Percentiles rank a stretch among this genome's conserved stretches.
Conservation (phyloP, 805 yeast genomes). For the Candida sakaeoensis region DNA sequence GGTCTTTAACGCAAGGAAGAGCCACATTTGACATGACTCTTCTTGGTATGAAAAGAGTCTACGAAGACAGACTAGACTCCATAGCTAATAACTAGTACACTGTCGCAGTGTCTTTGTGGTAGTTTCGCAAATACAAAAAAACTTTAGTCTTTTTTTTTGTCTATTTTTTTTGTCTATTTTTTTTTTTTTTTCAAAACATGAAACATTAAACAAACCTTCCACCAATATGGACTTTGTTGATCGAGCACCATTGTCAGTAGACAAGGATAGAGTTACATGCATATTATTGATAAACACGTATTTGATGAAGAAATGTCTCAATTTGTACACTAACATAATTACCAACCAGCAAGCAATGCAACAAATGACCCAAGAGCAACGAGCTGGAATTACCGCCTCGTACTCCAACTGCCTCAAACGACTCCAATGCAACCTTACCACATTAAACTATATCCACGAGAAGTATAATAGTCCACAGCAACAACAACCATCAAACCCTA, state of each 20-base stretch:
- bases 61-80: conserved; percentile 40
- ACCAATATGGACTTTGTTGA: conserved; percentile 8
- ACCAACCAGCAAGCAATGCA: conserved; percentile 33
- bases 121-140: too few relatives aligned
- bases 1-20: conserved; percentile 87
- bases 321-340: conserved; percentile 31
- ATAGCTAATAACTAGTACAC: conserved; percentile 6
- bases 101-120: too few relatives aligned
- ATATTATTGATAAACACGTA: conserved; percentile 40
- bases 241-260: conserved; percentile 14
- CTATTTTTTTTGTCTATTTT: too few relatives aligned
- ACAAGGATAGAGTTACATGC: conserved; percentile 41
- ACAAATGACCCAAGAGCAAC: conserved; percentile 28
- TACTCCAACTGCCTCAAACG: conserved; percentile 39
- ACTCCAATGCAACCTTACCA: conserved; percentile 40
- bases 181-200: background rate
- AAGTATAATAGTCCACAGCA: conserved; percentile 31
- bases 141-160: too few relatives aligned
- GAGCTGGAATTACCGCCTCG: conserved; percentile 29
- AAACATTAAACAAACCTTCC: conserved; percentile 2
- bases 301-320: conserved; percentile 38
- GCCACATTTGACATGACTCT: conserved; percentile 80
- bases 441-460: conserved; percentile 36
- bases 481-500: conserved; percentile 21
- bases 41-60: conserved; percentile 65